Conservation (phyloP, 1,284 basidiomycete genomes). For the Moesziomyces globuligerus region DNA sequence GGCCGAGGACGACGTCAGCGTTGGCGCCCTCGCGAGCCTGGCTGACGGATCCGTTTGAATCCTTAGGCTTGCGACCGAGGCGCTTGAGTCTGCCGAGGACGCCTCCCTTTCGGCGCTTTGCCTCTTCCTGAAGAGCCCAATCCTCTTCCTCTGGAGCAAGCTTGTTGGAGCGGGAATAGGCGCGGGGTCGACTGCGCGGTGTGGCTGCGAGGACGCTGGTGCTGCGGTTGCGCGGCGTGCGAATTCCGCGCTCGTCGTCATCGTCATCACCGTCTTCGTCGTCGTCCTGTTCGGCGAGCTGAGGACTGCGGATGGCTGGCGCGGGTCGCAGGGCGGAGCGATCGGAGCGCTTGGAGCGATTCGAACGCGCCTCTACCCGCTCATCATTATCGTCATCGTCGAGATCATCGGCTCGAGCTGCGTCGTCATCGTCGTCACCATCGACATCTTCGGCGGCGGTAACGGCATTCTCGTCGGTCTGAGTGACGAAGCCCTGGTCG, state of each 20-base stretch:
- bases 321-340: conserved; percentile 17
- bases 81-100: conserved; percentile 42
- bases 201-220: conserved; percentile 35
- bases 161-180: conserved; percentile 42
- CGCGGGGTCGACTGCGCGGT: conserved; percentile 20
- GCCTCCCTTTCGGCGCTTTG: conserved; percentile 44
- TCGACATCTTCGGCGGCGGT: conserved; percentile 40
- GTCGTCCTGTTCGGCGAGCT: conserved; percentile 20
- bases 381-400: conserved; percentile 14
- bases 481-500: conserved; percentile 39
- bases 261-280: conserved; percentile 37
- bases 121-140: conserved; percentile 34
- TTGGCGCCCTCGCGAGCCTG: conserved; percentile 26
- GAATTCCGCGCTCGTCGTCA: conserved; percentile 11
- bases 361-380: conserved; percentile 3
- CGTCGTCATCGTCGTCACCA: conserved; percentile 26
- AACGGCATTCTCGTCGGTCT: conserved; percentile 44
- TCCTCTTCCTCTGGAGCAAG: conserved; percentile 48
- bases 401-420: too few relatives aligned
- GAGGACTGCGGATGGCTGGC: conserved; percentile 18
- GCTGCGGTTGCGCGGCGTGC: conserved; percentile 36
- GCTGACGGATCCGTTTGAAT: not conserved
- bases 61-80: conserved; percentile 33
- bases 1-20: conserved; percentile 42
- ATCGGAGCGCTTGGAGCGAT: conserved; percentile 4